Conservation (phyloP, 192 early-diverging fungal genomes). For the Thamnidium elegans region DNA sequence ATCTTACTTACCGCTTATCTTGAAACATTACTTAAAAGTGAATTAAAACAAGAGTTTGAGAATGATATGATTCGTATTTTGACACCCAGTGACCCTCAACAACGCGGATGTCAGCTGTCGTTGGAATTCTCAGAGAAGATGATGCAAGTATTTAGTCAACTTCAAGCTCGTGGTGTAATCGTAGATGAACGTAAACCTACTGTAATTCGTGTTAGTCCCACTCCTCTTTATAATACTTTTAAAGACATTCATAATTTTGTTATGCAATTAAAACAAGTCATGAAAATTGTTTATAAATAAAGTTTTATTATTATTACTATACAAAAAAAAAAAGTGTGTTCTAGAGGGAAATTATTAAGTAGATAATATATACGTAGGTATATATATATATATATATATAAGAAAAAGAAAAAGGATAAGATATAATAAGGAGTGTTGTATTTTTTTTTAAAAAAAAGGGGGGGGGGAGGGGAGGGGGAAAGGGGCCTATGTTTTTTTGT, state of each 20-base stretch:
- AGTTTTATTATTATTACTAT: too few relatives aligned
- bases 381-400: too few relatives aligned
- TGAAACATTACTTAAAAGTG: slow-evolving; percentile 61
- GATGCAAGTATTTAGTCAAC: slow-evolving; percentile 61
- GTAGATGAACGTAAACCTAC: slow-evolving; percentile 89
- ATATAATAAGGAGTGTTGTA: too few relatives aligned
- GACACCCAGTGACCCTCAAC: slow-evolving; percentile 69
- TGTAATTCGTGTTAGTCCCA: slow-evolving; percentile 87
- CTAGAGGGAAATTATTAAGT: too few relatives aligned
- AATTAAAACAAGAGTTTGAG: slow-evolving; percentile 30
- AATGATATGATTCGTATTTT: slow-evolving; percentile 60
- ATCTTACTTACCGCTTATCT: slow-evolving; percentile 81
- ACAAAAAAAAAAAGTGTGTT: too few relatives aligned
- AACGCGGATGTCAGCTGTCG: slow-evolving; percentile 88
- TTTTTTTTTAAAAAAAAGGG: too few relatives aligned
- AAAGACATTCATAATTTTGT: slow-evolving; percentile 73
- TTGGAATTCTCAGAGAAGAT: slow-evolving; percentile 58
- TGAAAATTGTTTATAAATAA: slow-evolving; percentile 37
- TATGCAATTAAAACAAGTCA: slow-evolving; percentile 50
- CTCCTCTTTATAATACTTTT: slow-evolving; percentile 89
- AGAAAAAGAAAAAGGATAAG: too few relatives aligned
- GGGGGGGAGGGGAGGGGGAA: not conserved
- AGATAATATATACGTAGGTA: too few relatives aligned
- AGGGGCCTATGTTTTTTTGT: not conserved
- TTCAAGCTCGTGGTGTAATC: slow-evolving; percentile 66